Base-by-base conservation (phyloP, 2,329 filamentous ascomycete genomes). In the Hypoxylon sp. region DNA sequence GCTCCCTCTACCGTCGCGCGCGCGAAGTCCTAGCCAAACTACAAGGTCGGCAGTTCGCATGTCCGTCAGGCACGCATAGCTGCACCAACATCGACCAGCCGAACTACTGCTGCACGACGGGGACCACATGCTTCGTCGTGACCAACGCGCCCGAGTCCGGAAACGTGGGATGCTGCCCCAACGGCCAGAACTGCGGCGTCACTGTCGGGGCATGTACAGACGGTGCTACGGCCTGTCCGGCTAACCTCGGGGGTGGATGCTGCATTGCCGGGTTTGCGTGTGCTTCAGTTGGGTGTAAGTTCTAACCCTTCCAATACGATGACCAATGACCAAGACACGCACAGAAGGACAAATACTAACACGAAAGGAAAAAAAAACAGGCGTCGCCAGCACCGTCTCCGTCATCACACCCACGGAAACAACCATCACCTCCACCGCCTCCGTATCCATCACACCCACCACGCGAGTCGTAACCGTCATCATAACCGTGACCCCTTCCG, bases 251-350 rank as follows among this genome's bases (percentile, higher is more conserved):
- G 2, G 92, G 91, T 13, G 92, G 92, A 2, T 95, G 92, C 75
- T 95, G 92, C 76, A 88, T 94, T 10, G 83, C 89, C 0, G 91
- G 91, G 3, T 94, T 88, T 74, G 82, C 86, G 1, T 95, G 92
- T 73, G 83, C 87, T 63, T 89, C 89, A 17, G 81, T 90, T 62
- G 92, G 92, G 23, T 95, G 92, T 90, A 81, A 85, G 84, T 86
- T 66, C 65, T 68, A 19, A 66, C 52, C 14, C 32, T 38, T 7
- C 64, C 69, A 21, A n/a, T n/a, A n/a, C n/a, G n/a, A n/a, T n/a
- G 7, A n/a, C 5, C 5, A 11, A 43, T 14, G 3, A 38, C 14
- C 13, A 13, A 21, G n/a, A 21, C 6, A 13, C n/a, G n/a, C n/a
- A 28, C n/a, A 21, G 41, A 28, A 21, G 7, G 2, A 41, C 5